Evolutionary conservation across 2,329 filamentous ascomycete genomes (phyloP).

Genomic region (Sclerotinia spermophila): DNA sequence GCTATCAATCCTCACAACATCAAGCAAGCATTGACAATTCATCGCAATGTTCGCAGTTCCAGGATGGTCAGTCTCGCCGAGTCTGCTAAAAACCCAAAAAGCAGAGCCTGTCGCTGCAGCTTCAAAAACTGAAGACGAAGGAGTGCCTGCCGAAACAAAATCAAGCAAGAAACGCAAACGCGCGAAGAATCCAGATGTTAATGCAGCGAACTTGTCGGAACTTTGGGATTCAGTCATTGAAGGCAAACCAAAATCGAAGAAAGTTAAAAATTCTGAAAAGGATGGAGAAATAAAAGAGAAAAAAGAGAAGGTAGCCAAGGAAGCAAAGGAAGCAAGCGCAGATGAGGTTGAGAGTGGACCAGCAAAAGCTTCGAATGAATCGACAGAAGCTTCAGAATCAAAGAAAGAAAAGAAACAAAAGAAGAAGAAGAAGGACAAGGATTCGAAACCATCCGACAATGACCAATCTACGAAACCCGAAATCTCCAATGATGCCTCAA

Average conservation of each 20-base stretch:
- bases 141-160: conserved; percentile 33
- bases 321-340: conserved; percentile 21
- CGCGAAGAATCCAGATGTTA: conserved; percentile 56
- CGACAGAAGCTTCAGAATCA: conserved; percentile 15
- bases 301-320: conserved; percentile 29
- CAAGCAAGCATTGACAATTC: background rate
- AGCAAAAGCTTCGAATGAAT: conserved; percentile 17
- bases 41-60: conserved; percentile 81
- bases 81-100: conserved; percentile 65
- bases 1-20: background rate
- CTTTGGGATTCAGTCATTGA: conserved; percentile 80
- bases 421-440: conserved; percentile 38
- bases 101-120: conserved; percentile 19
- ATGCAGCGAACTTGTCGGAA: conserved; percentile 66
- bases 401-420: conserved; percentile 36
- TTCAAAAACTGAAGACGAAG: conserved; percentile 21
- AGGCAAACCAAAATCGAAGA: conserved; percentile 45
- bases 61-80: conserved; percentile 81
- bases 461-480: background rate
- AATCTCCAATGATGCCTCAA: background rate
- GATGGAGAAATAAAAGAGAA: conserved; percentile 31
- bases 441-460: conserved; percentile 9
- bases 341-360: conserved; percentile 34
- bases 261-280: conserved; percentile 25
- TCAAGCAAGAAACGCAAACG: conserved; percentile 49